Evolutionary conservation across 2,329 filamentous ascomycete species (phyloP), one percentile per base, ranked within the genome.

Genomic region (Microascus cirrosus): DNA sequence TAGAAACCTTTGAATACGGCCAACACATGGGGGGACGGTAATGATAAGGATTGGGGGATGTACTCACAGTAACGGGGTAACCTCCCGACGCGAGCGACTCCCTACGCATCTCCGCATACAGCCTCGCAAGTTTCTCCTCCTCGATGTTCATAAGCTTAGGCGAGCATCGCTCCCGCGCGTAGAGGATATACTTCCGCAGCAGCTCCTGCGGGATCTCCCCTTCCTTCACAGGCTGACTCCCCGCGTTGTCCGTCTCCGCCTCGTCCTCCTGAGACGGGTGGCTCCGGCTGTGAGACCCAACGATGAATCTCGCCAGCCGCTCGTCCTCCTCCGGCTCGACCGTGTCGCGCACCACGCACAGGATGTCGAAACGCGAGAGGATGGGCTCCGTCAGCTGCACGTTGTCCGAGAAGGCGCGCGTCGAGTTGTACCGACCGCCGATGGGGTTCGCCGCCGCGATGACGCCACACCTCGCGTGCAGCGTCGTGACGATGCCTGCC

Each of bases 131-230:
- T 77, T 99, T 99, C 74, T 97, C 94, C 70, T 96, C 90, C 64
- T 99, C 94, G 72, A 99, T 95, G 69, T 97, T 90, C 70, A 96
- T 96, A 10, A 99, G 80, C 74, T 96, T 97, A 10, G 94, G 94
- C 57, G 82, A 82, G 71, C 90, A 95, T 66, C 87, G 88, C 71
- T 96, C 91, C 35, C 93, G 82, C 0, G 94, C 91, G 67, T 96
- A 99, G 20, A 97, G 79, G 64, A 99, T 99, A 71, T 97, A 99
- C 74, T 99, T 99, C 63, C 94, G 80, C 63, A 99, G 76, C 53
- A 99, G 77, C 65, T 94, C 90, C 69, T 99, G 94, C 0, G 91
- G 84, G 58, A 99, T 95, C 62, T 94, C 87, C 57, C 86, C 65
- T 57, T 25, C 24, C 76, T 75, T 62, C 63, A 1, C 59, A 59